Percentiles rank a stretch among this genome's conserved stretches.
phyloP scores from a whole-genome alignment of 306 rosid species.

The Trifolium repens region DNA sequence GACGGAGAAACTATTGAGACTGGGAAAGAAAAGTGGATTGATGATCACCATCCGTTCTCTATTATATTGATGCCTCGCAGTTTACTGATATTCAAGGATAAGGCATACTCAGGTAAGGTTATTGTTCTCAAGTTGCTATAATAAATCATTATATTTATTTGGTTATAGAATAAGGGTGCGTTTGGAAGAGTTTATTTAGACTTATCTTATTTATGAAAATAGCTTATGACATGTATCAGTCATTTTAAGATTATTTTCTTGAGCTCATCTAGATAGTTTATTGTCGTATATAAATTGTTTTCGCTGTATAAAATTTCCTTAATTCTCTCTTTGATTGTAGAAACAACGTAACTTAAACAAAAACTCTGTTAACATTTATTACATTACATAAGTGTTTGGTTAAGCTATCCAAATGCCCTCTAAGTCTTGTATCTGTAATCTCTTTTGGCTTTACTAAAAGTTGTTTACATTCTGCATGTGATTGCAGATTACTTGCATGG shows the following conservation, averaged over 20 bases:
- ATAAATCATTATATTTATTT: neutral
- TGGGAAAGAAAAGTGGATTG: constrained; percentile 49
- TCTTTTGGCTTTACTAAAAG: neutral
- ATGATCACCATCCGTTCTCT: constrained; percentile 61
- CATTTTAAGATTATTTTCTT: neutral
- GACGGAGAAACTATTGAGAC: constrained; percentile 43
- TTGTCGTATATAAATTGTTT: neutral
- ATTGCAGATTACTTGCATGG: constrained; percentile 90
- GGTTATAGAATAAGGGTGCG: neutral
- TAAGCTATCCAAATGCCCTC: neutral
- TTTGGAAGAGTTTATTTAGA: neutral
- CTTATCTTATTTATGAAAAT: neutral
- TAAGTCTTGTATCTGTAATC: neutral
- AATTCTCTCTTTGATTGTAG: neutral
- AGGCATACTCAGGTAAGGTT: constrained; percentile 73
- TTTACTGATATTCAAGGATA: constrained; percentile 82
- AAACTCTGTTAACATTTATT: neutral
- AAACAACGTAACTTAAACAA: neutral
- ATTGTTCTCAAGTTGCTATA: constrained; percentile 36
- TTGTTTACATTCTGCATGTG: constrained; percentile 17
- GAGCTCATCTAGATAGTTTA: neutral
- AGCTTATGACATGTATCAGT: neutral
- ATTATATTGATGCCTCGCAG: constrained; percentile 81
- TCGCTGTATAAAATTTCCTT: neutral
- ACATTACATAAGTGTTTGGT: neutral